A percentile compares a stretch with the other conserved stretches of the same genome.
Evolutionary conservation across 2,329 filamentous ascomycete species (phyloP).

Genomic region (Cercospora beticola): DNA sequence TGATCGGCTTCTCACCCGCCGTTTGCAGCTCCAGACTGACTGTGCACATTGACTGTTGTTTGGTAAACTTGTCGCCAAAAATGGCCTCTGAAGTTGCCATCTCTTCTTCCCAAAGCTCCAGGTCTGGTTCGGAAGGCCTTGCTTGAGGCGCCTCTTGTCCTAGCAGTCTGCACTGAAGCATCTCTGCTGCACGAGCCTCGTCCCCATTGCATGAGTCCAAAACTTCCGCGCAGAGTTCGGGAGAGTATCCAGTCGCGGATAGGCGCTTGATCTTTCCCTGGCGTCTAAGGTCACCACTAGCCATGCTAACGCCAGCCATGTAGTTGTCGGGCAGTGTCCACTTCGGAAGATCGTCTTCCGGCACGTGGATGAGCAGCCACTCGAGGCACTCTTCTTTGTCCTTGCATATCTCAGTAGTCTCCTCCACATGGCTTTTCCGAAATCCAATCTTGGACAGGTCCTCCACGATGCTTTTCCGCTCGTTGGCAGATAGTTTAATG

Average conservation of each 20-base stretch:
- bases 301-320: constrained; percentile 83
- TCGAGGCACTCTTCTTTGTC: constrained; percentile 90
- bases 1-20: constrained; percentile 46
- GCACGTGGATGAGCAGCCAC: constrained; percentile 95
- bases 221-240: constrained; percentile 76
- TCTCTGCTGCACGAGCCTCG: constrained; percentile 74
- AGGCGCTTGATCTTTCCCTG: constrained; percentile 83
- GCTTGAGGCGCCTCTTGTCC: constrained; percentile 30
- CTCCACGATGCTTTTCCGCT: constrained; percentile 63
- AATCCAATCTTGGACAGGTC: constrained; percentile 81
- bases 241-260: constrained; percentile 77
- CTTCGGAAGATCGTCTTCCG: constrained; percentile 89
- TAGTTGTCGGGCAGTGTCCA: constrained; percentile 94
- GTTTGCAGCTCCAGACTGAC: constrained; percentile 61
- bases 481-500: constrained; percentile 60
- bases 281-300: constrained; percentile 73
- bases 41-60: constrained; percentile 59
- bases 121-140: constrained; percentile 38
- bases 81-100: constrained; percentile 81
- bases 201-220: constrained; percentile 69
- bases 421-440: constrained; percentile 81
- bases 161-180: constrained; percentile 70
- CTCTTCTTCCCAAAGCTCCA: constrained; percentile 79
- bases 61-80: constrained; percentile 70
- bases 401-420: constrained; percentile 83